Evolutionary conservation across 768 basidiomycete genomes (phyloP).

Genomic region (Termitomyces sp.): DNA sequence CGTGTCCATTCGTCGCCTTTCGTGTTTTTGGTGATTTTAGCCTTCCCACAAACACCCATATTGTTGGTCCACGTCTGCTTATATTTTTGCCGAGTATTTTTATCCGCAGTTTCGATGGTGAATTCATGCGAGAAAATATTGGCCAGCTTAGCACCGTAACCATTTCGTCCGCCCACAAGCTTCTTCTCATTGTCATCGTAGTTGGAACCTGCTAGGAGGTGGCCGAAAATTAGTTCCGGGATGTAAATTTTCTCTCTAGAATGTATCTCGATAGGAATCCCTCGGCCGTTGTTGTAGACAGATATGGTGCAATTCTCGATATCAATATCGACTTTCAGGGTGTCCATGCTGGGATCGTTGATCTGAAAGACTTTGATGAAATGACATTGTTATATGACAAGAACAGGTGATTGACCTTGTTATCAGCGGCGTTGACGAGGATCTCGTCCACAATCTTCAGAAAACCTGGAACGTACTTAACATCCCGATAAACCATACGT

Average conservation of each 20-base stretch:
- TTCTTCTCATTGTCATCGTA: slow-evolving; percentile 99
- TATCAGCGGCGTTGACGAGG: slow-evolving; percentile 97
- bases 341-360: slow-evolving; percentile 89
- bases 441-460: slow-evolving; percentile 99
- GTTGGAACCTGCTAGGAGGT: slow-evolving; percentile 91
- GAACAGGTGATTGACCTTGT: slow-evolving; percentile 64
- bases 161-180: slow-evolving; percentile 96
- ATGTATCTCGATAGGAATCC: slow-evolving; percentile 97
- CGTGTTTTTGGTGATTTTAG: slow-evolving; percentile 91
- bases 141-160: slow-evolving; percentile 96
- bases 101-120: slow-evolving; percentile 93
- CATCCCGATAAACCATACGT: slow-evolving; percentile 78
- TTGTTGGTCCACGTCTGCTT: slow-evolving; percentile 93
- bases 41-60: slow-evolving; percentile 83
- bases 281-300: slow-evolving; percentile 92
- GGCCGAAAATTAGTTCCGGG: slow-evolving; percentile 96
- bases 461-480: slow-evolving; percentile 93
- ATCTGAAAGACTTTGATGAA: slow-evolving; percentile 47
- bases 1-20: slow-evolving; percentile 89
- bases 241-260: slow-evolving; percentile 91
- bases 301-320: slow-evolving; percentile 82
- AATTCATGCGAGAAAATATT: slow-evolving; percentile 98
- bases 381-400: not conserved
- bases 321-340: slow-evolving; percentile 85
- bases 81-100: slow-evolving; percentile 82